Conservation (phyloP, 1,284 basidiomycete species). For the Cutaneotrichosporon sp. region DNA sequence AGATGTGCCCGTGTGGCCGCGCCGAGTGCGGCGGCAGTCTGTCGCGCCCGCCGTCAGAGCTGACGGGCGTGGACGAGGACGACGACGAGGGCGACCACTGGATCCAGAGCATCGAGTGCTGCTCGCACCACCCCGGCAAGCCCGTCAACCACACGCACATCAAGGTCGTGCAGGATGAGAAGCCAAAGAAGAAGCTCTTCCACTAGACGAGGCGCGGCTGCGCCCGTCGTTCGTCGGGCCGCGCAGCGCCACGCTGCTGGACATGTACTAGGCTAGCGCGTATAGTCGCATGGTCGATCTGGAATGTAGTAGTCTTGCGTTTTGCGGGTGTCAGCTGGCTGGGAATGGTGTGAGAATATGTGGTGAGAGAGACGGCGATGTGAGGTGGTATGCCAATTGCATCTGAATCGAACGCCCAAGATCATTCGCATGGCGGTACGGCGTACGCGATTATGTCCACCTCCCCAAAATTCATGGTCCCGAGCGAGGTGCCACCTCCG, state of each 20-base stretch:
- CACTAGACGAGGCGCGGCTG: constrained; percentile 32
- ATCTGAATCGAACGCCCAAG: too few species aligned
- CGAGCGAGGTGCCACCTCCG: too few species aligned
- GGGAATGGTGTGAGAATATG: too few species aligned
- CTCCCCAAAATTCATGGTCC: too few species aligned
- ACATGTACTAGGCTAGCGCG: constrained; percentile 6
- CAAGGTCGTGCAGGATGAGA: constrained; percentile 53
- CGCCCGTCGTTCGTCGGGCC: neutral
- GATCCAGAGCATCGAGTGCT: constrained; percentile 72
- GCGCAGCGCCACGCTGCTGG: neutral
- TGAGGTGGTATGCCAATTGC: too few species aligned
- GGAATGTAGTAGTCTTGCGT: constrained; percentile 7
- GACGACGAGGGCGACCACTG: constrained; percentile 58
- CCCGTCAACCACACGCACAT: constrained; percentile 49
- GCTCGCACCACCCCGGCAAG: constrained; percentile 59
- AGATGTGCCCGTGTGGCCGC: constrained; percentile 73
- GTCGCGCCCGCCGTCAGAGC: constrained; percentile 49
- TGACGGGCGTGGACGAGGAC: constrained; percentile 42
- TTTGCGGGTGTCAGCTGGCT: neutral
- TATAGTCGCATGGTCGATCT: constrained; percentile 7
- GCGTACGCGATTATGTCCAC: too few species aligned
- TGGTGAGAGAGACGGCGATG: too few species aligned
- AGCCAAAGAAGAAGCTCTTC: constrained; percentile 55
- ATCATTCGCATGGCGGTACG: too few species aligned
- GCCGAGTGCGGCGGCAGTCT: constrained; percentile 55